Evolutionary conservation across 2,329 filamentous ascomycete genomes (phyloP), one percentile per base, ranked within the genome.

Genomic region (Dryadomyces quercivorus): DNA sequence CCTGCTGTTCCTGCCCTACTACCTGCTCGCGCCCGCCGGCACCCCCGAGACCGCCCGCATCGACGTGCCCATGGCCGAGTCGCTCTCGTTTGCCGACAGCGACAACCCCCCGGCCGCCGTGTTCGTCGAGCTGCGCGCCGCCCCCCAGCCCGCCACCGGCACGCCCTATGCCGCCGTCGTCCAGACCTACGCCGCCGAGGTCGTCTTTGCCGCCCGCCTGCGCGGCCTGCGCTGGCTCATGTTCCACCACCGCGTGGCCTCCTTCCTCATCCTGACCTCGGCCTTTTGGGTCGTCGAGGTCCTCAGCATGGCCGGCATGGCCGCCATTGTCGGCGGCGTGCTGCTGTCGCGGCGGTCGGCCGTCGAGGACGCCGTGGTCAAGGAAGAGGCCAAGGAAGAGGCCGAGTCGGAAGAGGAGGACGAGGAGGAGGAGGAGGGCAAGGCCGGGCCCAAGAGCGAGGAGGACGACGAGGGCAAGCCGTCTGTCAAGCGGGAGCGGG

Each of bases 151-250:
- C 6, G 42, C 42, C 12, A 44, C 42, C 3, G 15, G 9, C 13
- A 15, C 36, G 31, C 18, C 31, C 12, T 2, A 13, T 7, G 6
- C 45, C 20, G 45, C 45, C 45, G 22, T 20, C 76, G 75, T 96
- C 63, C 88, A 95, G 66, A 80, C 95, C 6, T 96, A 96, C 66
- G 72, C 72, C 20, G 83, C 80, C 4, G 71, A 70, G 15, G 75
- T 95, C 38, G 77, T 76, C 2, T 81, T 97, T 58, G 82, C 78
- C 31, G 91, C 92, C 5, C 78, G 82, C 53, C 82, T 96, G 59
- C 76, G 78, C 12, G 92, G 92, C 0, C 67, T 96, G 57, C 74
- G 86, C 50, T 93, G 86, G 81, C 63, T 91, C 54, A 95, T 98
- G 87, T 93, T 93, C 63, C 83, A 88, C 58, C 85, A 92, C 70